Conservation (phyloP, 202 grass and related monocot genomes). For the Zizania palustris region DNA sequence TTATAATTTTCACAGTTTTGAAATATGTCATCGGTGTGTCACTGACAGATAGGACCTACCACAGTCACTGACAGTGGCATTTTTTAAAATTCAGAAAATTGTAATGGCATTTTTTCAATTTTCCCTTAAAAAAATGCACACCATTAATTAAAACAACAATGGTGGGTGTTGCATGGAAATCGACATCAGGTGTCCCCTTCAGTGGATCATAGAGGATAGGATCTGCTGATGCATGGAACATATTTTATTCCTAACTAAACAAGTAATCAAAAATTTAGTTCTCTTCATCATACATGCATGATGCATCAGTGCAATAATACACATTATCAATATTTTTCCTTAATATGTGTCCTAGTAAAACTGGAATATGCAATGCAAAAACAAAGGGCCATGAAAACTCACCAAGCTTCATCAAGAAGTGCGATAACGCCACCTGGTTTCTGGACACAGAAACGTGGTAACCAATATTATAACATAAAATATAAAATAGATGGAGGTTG, state of each 20-base stretch:
- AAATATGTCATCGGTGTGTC: too few species aligned
- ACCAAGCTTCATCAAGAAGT: constrained; percentile 98
- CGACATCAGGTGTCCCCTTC: constrained; percentile 20
- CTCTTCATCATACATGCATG: constrained; percentile 31
- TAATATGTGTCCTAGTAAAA: constrained; percentile 21
- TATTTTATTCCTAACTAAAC: constrained; percentile 27
- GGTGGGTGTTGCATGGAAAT: constrained; percentile 13
- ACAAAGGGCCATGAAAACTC: constrained; percentile 37
- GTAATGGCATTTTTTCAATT: too few species aligned
- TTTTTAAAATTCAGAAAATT: too few species aligned
- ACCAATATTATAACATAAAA: constrained; percentile 36
- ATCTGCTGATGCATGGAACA: constrained; percentile 15
- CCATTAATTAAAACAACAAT: constrained; percentile 29
- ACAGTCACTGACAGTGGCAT: too few species aligned
- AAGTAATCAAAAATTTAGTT: constrained; percentile 26
- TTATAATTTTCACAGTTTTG: too few species aligned
- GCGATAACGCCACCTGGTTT: constrained; percentile 97
- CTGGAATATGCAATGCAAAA: background rate
- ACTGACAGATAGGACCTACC: too few species aligned
- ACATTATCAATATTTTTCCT: background rate
- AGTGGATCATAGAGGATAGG: constrained; percentile 3
- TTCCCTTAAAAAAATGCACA: too few species aligned
- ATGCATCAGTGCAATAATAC: constrained; percentile 24
- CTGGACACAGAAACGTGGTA: constrained; percentile 61
- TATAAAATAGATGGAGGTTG: constrained; percentile 25